Evolutionary conservation across 1,284 basidiomycete species (phyloP).

Genomic region (Moesziomyces globuligerus): DNA sequence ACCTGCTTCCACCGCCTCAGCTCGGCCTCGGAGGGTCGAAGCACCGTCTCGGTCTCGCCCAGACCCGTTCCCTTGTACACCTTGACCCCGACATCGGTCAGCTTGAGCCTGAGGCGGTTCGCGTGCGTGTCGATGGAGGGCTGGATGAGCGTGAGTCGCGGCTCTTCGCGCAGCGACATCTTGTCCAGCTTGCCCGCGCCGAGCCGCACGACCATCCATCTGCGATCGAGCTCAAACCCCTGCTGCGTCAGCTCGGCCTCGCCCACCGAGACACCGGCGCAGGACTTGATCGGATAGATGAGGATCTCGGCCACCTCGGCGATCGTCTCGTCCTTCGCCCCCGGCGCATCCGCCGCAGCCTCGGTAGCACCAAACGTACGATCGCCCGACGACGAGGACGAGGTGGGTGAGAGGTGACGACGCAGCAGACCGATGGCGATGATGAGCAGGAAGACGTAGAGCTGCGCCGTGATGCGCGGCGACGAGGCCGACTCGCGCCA

Average conservation of each 20-base stretch:
- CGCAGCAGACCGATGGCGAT: slow-evolving; percentile 30
- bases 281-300: slow-evolving; percentile 58
- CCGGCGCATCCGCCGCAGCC: slow-evolving; percentile 3
- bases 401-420: slow-evolving; percentile 12
- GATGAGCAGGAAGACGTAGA: slow-evolving; percentile 39
- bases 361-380: slow-evolving; percentile 6
- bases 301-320: slow-evolving; percentile 44
- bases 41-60: slow-evolving; percentile 21
- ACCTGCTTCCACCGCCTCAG: slow-evolving; percentile 27
- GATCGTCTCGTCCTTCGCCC: slow-evolving; percentile 44
- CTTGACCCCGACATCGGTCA: slow-evolving; percentile 16
- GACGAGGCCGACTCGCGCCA: slow-evolving; percentile 23
- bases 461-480: slow-evolving; percentile 23
- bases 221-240: slow-evolving; percentile 53
- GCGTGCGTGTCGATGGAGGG: slow-evolving; percentile 22
- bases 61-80: neutral
- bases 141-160: slow-evolving; percentile 42
- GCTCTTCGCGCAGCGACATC: slow-evolving; percentile 44
- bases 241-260: slow-evolving; percentile 23
- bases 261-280: slow-evolving; percentile 32
- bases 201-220: slow-evolving; percentile 50
- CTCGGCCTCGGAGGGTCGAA: slow-evolving; percentile 11
- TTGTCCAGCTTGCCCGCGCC: slow-evolving; percentile 20
- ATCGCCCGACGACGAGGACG: neutral
- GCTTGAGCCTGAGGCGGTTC: slow-evolving; percentile 16